These are phyloP conservation scores for Lachancea dasiensis DNA, from an alignment of 805 yeast species.

Conservation along the genomic window DNA sequence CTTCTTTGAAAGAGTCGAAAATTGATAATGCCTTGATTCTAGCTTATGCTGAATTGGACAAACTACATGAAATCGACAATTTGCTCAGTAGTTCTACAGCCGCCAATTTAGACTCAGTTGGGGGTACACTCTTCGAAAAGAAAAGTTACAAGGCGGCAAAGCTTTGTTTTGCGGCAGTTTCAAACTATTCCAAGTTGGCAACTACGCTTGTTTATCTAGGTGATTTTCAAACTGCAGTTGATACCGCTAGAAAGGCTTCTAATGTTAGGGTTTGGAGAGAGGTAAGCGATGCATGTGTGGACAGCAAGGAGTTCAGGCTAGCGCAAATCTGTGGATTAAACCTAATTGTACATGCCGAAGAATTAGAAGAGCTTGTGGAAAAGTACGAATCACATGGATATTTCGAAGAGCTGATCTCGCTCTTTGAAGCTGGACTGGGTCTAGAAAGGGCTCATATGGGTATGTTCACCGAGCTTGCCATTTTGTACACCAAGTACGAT, in stretches of 20 bases:
- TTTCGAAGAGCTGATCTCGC: constrained; percentile 83
- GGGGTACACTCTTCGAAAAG: constrained; percentile 80
- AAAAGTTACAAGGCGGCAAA: constrained; percentile 91
- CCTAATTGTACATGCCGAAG: constrained; percentile 95
- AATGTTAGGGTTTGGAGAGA: constrained; percentile 94
- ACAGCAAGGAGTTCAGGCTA: constrained; percentile 86
- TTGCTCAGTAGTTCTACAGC: constrained; percentile 83
- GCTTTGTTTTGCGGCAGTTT: constrained; percentile 73
- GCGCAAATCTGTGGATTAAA: constrained; percentile 99
- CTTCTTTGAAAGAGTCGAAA: constrained; percentile 80
- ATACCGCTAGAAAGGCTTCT: constrained; percentile 97
- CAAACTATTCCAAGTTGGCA: constrained; percentile 93
- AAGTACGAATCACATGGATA: constrained; percentile 88
- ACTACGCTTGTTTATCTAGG: constrained; percentile 89
- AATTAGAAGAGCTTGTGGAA: constrained; percentile 78
- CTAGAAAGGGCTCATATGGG: constrained; percentile 99
- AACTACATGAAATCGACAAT: constrained; percentile 73
- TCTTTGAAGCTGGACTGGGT: constrained; percentile 93
- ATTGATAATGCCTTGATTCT: constrained; percentile 90
- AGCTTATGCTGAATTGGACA: constrained; percentile 75
- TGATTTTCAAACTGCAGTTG: constrained; percentile 95
- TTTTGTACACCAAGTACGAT: constrained; percentile 81
- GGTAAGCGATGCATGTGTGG: constrained; percentile 95
- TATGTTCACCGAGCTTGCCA: constrained; percentile 95
- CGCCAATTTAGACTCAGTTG: constrained; percentile 86